A percentile compares a stretch with the other conserved stretches of the same genome.
Conservation (phyloP, 2,329 filamentous ascomycete genomes). For the Byssochlamys sp. region DNA sequence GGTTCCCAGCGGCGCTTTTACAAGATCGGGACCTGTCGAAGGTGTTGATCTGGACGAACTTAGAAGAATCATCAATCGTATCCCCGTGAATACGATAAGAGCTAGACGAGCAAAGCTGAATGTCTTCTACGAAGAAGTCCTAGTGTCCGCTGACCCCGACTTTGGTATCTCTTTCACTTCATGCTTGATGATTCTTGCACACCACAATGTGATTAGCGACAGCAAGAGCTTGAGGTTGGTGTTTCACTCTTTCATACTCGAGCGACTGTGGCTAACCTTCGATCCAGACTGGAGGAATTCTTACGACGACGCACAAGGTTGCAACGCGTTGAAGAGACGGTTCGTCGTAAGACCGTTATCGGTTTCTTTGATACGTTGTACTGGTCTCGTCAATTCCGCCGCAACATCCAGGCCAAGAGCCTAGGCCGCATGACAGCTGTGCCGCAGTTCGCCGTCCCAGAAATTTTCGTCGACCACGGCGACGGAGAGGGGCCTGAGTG, state of each 20-base stretch:
- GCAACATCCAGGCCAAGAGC: constrained; percentile 61
- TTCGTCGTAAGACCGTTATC: constrained; percentile 77
- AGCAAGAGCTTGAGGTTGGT: constrained; percentile 78
- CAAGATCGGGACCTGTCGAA: constrained; percentile 33
- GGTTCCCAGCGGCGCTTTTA: constrained; percentile 40
- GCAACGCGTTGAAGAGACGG: constrained; percentile 89
- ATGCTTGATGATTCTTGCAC: constrained; percentile 87
- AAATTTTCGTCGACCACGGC: constrained; percentile 78
- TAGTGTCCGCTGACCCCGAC: constrained; percentile 84
- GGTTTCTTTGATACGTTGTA: constrained; percentile 93
- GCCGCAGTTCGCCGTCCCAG: constrained; percentile 73
- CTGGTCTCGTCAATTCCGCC: constrained; percentile 74
- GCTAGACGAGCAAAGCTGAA: constrained; percentile 71
- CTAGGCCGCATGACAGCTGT: constrained; percentile 66
- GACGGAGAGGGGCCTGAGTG: constrained; percentile 18
- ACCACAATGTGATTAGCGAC: constrained; percentile 97
- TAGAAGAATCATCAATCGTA: constrained; percentile 59
- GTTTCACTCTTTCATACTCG: constrained; percentile 1
- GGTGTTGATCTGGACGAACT: constrained; percentile 66
- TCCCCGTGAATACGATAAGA: constrained; percentile 68
- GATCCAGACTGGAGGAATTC: constrained; percentile 74
- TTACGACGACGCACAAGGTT: constrained; percentile 78
- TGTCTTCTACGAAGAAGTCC: constrained; percentile 91
- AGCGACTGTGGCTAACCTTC: constrained; percentile 17
- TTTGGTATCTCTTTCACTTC: constrained; percentile 84